These are phyloP conservation scores for Aspergillus tanneri DNA, from an alignment of 2,329 filamentous ascomycete species.

Conservation along the genomic window DNA sequence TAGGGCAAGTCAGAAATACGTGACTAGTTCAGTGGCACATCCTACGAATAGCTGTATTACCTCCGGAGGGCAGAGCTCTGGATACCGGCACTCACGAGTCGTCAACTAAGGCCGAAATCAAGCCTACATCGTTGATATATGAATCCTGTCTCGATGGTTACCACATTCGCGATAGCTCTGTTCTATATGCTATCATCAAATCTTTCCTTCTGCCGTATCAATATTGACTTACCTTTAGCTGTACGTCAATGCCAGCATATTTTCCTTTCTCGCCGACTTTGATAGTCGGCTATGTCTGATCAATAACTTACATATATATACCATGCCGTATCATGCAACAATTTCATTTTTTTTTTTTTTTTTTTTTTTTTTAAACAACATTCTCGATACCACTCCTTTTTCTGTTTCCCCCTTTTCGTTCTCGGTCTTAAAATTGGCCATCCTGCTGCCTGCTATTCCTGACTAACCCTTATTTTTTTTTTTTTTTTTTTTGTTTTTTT, in stretches of 20 bases:
- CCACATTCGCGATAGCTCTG: no score
- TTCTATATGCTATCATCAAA: background rate
- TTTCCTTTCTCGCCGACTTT: constrained; percentile 13
- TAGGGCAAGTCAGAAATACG: constrained; percentile 10
- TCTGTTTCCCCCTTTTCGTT: background rate
- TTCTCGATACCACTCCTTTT: background rate
- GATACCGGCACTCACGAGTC: background rate
- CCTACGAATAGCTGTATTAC: constrained; percentile 4
- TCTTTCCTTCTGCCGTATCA: background rate
- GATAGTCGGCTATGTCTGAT: constrained; percentile 11
- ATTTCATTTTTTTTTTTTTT: background rate
- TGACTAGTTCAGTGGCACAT: constrained; percentile 1
- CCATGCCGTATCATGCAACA: background rate
- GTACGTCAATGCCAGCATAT: constrained; percentile 1
- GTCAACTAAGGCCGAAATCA: background rate
- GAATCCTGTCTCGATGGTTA: no score
- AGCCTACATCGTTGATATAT: no score
- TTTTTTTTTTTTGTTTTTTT: background rate
- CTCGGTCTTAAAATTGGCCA: no score
- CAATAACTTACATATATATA: background rate
- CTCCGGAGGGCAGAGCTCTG: constrained; percentile 4
- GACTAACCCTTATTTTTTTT: background rate
- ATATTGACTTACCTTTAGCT: constrained; percentile 4
- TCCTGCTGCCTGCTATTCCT: background rate
- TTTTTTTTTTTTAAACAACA: background rate